Conservation (phyloP, 805 yeast genomes). For the Hanseniaspora guilliermondii region DNA sequence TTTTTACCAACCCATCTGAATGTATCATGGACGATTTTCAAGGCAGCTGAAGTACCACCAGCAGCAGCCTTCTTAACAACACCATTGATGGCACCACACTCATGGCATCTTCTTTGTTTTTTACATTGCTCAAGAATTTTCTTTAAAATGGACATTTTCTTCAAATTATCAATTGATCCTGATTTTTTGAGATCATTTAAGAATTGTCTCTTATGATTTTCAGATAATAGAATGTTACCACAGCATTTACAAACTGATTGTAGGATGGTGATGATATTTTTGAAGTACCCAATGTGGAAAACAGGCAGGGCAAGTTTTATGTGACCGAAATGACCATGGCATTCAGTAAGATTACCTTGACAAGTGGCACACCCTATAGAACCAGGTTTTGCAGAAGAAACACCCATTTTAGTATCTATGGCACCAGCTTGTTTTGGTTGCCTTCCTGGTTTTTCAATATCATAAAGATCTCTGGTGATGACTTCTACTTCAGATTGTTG, state of each 20-base stretch:
- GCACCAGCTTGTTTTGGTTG: constrained; percentile 78
- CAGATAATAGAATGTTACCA: constrained; percentile 64
- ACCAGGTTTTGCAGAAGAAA: constrained; percentile 47
- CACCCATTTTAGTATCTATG: constrained; percentile 86
- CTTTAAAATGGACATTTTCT: constrained; percentile 81
- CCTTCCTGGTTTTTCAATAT: constrained; percentile 69
- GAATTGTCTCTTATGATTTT: constrained; percentile 54
- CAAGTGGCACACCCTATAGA: constrained; percentile 82
- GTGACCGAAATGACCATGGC: constrained; percentile 98
- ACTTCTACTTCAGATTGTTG: constrained; percentile 93
- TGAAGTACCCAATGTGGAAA: constrained; percentile 94
- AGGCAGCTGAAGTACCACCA: constrained; percentile 83
- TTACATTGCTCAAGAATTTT: constrained; percentile 83
- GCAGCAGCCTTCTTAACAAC: constrained; percentile 93
- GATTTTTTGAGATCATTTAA: constrained; percentile 75
- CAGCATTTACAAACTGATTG: constrained; percentile 89
- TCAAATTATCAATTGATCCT: constrained; percentile 64
- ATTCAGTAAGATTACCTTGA: constrained; percentile 78
- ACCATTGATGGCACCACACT: constrained; percentile 84
- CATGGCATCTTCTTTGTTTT: constrained; percentile 80
- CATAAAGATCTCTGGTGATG: constrained; percentile 80
- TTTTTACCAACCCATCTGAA: constrained; percentile 93
- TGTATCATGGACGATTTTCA: constrained; percentile 89
- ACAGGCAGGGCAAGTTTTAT: constrained; percentile 87
- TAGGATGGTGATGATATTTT: constrained; percentile 72